Evolutionary conservation across 345 rosid species (phyloP), one percentile per base, ranked within the genome.

Genomic region (Eutrema heterophyllum): DNA sequence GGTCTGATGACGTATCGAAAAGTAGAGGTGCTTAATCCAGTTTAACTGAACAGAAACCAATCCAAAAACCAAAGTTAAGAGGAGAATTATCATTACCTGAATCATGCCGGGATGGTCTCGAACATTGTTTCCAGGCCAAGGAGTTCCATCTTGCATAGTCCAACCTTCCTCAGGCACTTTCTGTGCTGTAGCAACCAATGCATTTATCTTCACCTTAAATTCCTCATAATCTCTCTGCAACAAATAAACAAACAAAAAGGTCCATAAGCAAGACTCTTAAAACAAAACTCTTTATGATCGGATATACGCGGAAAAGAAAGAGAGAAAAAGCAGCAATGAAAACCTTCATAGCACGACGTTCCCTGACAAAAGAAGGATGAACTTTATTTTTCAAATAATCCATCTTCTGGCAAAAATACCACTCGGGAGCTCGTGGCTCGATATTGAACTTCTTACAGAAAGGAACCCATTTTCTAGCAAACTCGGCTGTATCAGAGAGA

Each of bases 101-200:
- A 93, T 93, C 98, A 93, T 93, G 69, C 98, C 98, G 18, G 98
- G 98, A 81, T 93, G 98, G 70, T 93, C 96, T n/a, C 98, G 86
- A 8, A 93, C 97, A 56, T 82, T 83, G 75, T 93, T 93, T 56
- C 98, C 98, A 11, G 98, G 98, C 98, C 98, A 93, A 41, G 98
- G 97, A 76, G 97, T 93, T 64, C 98, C 98, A 77, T 93, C 98
- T 83, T 93, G 98, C 98, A 93, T 93, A 14, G 97, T 91, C 98
- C 98, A 93, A 70, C 98, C 98, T 73, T 93, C 98, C 74, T 93
- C 98, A 6, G 98, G 98, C 68, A 91, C 98, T 73, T 93, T 93
- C 73, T 93, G 97, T 12, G 98, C 96, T 4, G 86, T 88, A 7
- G 98, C 86, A 78, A 91, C 98, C 84, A 93, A 81, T 44, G 88